Evolutionary conservation across 805 yeast genomes (phyloP), one percentile per base, ranked within the genome.

Genomic region (Spathaspora boniae): DNA sequence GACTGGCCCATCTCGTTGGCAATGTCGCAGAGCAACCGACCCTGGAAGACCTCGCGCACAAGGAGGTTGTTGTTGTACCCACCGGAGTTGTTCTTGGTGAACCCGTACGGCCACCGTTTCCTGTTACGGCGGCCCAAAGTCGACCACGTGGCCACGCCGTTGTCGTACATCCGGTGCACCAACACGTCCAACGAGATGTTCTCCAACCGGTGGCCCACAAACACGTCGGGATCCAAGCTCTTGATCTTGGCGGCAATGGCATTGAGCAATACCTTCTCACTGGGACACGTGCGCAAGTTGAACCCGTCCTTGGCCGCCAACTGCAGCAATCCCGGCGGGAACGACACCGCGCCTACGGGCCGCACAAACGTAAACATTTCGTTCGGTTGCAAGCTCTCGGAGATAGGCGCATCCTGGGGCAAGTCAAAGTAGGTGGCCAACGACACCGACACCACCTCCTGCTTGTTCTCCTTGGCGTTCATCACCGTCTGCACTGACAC

Each of bases 1-100:
- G 97, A 89, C 56, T 84, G 93, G 32, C 98, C 98, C 79, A 89
- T 76, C 51, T 87, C 96, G 58, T 93, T 93, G 34, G 91, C 87
- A 52, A 93, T 78, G 60, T 93, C 98, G 71, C 96, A 86, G 30
- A 91, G 51, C 37, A 93, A 70, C 48, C 98, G 73, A 24, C 98
- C 98, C 25, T 88, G 78, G 51, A 82, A 73, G 15, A 86, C 72
- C 37, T 86, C 88, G 33, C 83, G 68, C 12, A 86, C 69, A 26
- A 74, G 70, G 46, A 76, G 70, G 44, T 66, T 74, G 54, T 78
- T 71, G 36, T 68, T 71, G 29, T 48, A 53, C 5, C 59, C 58
- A 25, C 68, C 65, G 26, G 9, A 33, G 17, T 32, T 32, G 14
- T 68, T 66, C 38, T 71, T 71, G 20, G 81, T 85, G 54, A 82